These are phyloP conservation scores for Cercospora sojina DNA, from an alignment of 2,329 filamentous ascomycete species.

Conservation along the genomic window DNA sequence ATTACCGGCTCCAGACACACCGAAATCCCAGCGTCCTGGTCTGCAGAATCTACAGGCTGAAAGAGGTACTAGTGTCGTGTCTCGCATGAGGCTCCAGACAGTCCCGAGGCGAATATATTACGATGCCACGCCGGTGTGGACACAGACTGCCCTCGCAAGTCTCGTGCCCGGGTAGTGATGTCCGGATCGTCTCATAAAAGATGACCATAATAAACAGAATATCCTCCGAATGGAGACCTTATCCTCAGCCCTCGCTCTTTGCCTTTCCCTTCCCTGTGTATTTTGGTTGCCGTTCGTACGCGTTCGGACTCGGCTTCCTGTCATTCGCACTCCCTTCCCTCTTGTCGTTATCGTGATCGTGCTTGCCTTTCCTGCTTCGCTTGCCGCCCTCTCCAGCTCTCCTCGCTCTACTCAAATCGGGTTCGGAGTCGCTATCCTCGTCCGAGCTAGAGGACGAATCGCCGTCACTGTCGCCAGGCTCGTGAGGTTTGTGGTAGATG, in stretches of 20 bases:
- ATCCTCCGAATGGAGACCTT: background rate
- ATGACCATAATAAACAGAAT: background rate
- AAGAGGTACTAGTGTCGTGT: background rate
- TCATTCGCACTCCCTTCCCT: slow-evolving; percentile 43
- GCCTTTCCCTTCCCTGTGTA: slow-evolving; percentile 35
- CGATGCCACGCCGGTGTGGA: background rate
- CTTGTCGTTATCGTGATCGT: slow-evolving; percentile 65
- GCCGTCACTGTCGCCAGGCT: slow-evolving; percentile 77
- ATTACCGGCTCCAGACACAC: background rate
- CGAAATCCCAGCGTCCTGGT: background rate
- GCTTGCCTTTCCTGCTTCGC: slow-evolving; percentile 59
- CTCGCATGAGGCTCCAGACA: background rate
- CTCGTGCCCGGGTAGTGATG: background rate
- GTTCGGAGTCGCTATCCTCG: slow-evolving; percentile 55
- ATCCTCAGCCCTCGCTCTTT: slow-evolving; percentile 33
- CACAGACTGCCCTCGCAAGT: background rate
- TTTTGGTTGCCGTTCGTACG: slow-evolving; percentile 74
- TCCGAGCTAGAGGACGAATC: slow-evolving; percentile 60
- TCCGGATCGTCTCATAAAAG: background rate
- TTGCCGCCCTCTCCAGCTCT: slow-evolving; percentile 44
- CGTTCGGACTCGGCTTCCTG: slow-evolving; percentile 70
- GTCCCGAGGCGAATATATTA: background rate
- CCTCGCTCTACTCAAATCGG: slow-evolving; percentile 51
- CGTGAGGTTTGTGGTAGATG: slow-evolving; percentile 88
- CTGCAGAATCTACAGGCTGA: background rate